Base-by-base conservation (phyloP, 2,329 filamentous ascomycete species). In the Lasiodiplodia hormozganensis region DNA sequence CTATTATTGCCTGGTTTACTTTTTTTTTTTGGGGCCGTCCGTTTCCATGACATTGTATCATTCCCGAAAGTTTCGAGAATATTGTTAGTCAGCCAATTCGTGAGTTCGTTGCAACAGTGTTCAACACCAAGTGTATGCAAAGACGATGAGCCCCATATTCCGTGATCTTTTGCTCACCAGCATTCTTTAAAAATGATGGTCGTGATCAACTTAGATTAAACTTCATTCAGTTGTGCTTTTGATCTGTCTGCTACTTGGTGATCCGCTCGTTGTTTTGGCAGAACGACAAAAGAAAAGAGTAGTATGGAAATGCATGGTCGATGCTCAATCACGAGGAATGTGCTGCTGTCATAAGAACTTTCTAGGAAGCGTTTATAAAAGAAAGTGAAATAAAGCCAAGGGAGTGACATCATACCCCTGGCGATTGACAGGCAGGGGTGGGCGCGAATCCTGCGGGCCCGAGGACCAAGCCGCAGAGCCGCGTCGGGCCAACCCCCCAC, bases 401-500 rank as follows among this genome's bases (percentile, higher is more conserved):
- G 31, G 31, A 47, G 43, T 47, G 43, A 47, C 43, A 47, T 47
- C 18, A 47, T 47, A 47, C 21, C 43, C 43, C 43, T 47, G 43
- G n/a, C 11, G 12, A 10, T 18, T 8, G 12, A 53, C 4, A 34
- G 16, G 43, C 51, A 53, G 51, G 51, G 51, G 51, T 31, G n/a
- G 47, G 18, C 12, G 52, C 25, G 11, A n/a, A 34, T n/a, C 28
- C 52, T 3, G 18, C n/a, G 14, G 18, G 53, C 28, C 53, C 16
- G 28, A 28, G 18, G 28, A 25, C 40, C 58, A 62, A 62, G 16
- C 58, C 58, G 58, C 58, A 62, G 58, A 62, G 58, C 58, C 58
- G 47, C 58, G 8, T 28, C 28, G 28, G 28, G 4, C 7, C 10
- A 23, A 14, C 31, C 4, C 56, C 23, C 36, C 56, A 60, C 56